Evolutionary conservation across 2,329 filamentous ascomycete species (phyloP).

Genomic region (Pseudocercospora fuligena): DNA sequence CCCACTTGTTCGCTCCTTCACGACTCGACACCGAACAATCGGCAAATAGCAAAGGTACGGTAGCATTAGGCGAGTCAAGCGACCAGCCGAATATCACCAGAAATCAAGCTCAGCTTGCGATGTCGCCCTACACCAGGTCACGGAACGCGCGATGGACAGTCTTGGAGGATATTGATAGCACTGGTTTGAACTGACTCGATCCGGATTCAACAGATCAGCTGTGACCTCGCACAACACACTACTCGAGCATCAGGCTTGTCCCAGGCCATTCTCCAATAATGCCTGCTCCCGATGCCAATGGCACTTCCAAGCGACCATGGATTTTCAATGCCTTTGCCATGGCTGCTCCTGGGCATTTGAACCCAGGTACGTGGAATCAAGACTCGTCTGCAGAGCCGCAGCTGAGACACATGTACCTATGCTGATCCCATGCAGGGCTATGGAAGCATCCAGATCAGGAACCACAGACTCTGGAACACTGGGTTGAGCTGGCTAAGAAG

Average conservation of each 20-base stretch:
- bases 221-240: neutral
- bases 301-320: slow-evolving; percentile 42
- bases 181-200: too few relatives aligned
- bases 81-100: slow-evolving; percentile 15
- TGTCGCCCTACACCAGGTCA: neutral
- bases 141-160: neutral
- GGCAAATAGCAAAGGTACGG: neutral
- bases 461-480: slow-evolving; percentile 52
- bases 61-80: slow-evolving; percentile 1
- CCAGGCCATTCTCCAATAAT: neutral
- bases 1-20: slow-evolving; percentile 13
- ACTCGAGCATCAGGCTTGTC: neutral
- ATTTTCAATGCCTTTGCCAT: slow-evolving; percentile 56
- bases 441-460: slow-evolving; percentile 41
- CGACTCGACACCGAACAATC: neutral
- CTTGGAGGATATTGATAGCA: neutral
- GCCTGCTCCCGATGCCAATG: neutral
- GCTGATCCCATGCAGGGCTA: slow-evolving; percentile 29
- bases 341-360: slow-evolving; percentile 53
- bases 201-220: neutral
- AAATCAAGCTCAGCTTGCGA: neutral
- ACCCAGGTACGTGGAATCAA: slow-evolving; percentile 42
- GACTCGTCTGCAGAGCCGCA: neutral
- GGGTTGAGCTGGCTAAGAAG: slow-evolving; percentile 54
- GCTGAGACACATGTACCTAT: slow-evolving; percentile 11